These are phyloP conservation scores for Fusarium miscanthi DNA, from an alignment of 2,329 filamentous ascomycete genomes.

Conservation along the genomic window DNA sequence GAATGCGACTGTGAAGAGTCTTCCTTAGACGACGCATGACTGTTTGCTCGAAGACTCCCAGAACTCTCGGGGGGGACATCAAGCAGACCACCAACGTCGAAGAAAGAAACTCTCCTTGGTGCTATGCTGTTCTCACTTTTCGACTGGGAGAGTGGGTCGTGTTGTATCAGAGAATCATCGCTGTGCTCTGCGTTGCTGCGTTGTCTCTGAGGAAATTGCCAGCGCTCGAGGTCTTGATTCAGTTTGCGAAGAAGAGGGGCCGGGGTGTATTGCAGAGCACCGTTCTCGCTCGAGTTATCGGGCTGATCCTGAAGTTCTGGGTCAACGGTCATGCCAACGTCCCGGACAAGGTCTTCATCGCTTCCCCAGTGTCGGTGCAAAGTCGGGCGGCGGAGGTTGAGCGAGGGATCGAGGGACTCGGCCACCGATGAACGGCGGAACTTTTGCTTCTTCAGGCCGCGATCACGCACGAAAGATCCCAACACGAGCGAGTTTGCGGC, in stretches of 20 bases:
- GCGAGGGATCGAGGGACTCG: constrained; percentile 68
- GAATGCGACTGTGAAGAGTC: constrained; percentile 53
- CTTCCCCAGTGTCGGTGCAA: constrained; percentile 81
- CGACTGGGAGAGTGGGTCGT: constrained; percentile 49
- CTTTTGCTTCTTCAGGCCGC: constrained; percentile 88
- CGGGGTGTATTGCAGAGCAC: constrained; percentile 48
- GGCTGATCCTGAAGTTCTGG: constrained; percentile 60
- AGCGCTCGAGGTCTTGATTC: constrained; percentile 56
- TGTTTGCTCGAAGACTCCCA: constrained; percentile 53
- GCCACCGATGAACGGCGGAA: constrained; percentile 75
- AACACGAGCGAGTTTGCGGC: constrained; percentile 91
- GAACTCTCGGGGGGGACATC: constrained; percentile 57
- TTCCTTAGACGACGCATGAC: constrained; percentile 55
- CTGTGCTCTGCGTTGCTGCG: constrained; percentile 54
- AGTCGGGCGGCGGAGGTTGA: constrained; percentile 57
- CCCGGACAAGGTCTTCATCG: constrained; percentile 88
- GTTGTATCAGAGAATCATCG: constrained; percentile 57
- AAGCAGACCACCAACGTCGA: constrained; percentile 84
- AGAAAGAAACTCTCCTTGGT: constrained; percentile 74
- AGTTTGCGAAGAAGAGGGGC: constrained; percentile 51
- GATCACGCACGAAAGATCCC: constrained; percentile 90
- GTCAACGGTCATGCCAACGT: constrained; percentile 76
- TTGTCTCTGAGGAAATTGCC: constrained; percentile 60
- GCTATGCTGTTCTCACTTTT: constrained; percentile 32
- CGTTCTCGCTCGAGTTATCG: constrained; percentile 43